Conservation (phyloP, 164 flowering plant genomes). For the Aristolochia contorta region DNA sequence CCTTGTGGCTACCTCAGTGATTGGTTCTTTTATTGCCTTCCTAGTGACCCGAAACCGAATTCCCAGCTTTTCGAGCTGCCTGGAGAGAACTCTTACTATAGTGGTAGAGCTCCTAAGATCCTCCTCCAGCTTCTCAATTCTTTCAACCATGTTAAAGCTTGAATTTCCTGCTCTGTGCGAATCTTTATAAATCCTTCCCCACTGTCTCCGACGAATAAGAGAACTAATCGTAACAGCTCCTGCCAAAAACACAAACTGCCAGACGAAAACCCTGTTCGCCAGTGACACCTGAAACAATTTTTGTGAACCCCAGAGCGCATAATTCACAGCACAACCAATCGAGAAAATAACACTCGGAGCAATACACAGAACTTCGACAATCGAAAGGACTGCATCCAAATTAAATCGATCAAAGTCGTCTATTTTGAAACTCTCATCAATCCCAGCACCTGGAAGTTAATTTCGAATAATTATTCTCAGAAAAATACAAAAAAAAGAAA, state of each 20-base stretch:
- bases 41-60: constrained; percentile 77
- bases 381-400: constrained; percentile 45
- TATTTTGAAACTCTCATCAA: background rate
- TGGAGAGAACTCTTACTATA: constrained; percentile 52
- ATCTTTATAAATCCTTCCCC: constrained; percentile 48
- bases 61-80: constrained; percentile 94
- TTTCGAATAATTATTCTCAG: background rate
- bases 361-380: constrained; percentile 43
- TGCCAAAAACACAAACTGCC: constrained; percentile 42
- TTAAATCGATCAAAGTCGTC: background rate
- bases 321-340: constrained; percentile 35
- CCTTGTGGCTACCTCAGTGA: constrained; percentile 49
- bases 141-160: constrained; percentile 44
- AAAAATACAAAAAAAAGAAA: background rate
- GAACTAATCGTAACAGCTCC: constrained; percentile 50
- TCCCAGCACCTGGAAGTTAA: constrained; percentile 3
- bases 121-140: constrained; percentile 87
- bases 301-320: constrained; percentile 17
- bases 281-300: constrained; percentile 21
- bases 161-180: constrained; percentile 11
- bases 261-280: constrained; percentile 31
- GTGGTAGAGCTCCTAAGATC: constrained; percentile 53
- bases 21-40: constrained; percentile 72
- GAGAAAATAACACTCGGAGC: constrained; percentile 40
- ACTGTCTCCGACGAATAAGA: constrained; percentile 56